These are phyloP conservation scores for Aspergillus sp. DNA, from an alignment of 2,329 filamentous ascomycete genomes.

Conservation along the genomic window DNA sequence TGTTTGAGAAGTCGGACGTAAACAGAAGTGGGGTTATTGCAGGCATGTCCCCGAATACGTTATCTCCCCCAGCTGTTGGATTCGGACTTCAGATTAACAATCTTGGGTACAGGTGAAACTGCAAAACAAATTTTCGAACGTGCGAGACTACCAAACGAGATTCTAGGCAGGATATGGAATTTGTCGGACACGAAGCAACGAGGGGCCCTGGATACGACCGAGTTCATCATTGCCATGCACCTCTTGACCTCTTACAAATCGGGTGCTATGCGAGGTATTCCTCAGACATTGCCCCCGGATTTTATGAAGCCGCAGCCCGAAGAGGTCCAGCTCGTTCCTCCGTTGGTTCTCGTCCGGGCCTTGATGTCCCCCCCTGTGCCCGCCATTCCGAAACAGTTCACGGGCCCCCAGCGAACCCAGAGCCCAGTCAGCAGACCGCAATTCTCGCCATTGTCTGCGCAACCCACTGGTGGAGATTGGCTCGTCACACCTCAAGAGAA, in stretches of 20 bases:
- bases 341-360: slow-evolving; percentile 48
- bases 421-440: slow-evolving; percentile 52
- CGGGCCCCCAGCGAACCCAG: slow-evolving; percentile 53
- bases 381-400: slow-evolving; percentile 78
- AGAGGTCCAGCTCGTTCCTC: slow-evolving; percentile 50
- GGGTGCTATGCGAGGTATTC: slow-evolving; percentile 72
- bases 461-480: slow-evolving; percentile 67
- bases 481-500: slow-evolving; percentile 79
- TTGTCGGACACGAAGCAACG: slow-evolving; percentile 90
- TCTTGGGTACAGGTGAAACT: slow-evolving; percentile 58
- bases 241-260: slow-evolving; percentile 87
- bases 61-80: too few relatives aligned
- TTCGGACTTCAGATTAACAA: slow-evolving; percentile 7
- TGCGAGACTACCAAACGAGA: slow-evolving; percentile 81
- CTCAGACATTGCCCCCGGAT: slow-evolving; percentile 74
- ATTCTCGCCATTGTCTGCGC: slow-evolving; percentile 48
- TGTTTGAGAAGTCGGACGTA: slow-evolving; percentile 86
- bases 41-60: slow-evolving; percentile 34
- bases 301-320: slow-evolving; percentile 86
- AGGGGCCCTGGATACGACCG: slow-evolving; percentile 77
- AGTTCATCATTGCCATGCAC: slow-evolving; percentile 99
- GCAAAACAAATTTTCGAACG: slow-evolving; percentile 95
- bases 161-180: slow-evolving; percentile 92
- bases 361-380: slow-evolving; percentile 53
- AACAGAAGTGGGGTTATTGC: slow-evolving; percentile 68